Evolutionary conservation across 1,284 basidiomycete species (phyloP).

Genomic region (Hypsizygus ulmarius): DNA sequence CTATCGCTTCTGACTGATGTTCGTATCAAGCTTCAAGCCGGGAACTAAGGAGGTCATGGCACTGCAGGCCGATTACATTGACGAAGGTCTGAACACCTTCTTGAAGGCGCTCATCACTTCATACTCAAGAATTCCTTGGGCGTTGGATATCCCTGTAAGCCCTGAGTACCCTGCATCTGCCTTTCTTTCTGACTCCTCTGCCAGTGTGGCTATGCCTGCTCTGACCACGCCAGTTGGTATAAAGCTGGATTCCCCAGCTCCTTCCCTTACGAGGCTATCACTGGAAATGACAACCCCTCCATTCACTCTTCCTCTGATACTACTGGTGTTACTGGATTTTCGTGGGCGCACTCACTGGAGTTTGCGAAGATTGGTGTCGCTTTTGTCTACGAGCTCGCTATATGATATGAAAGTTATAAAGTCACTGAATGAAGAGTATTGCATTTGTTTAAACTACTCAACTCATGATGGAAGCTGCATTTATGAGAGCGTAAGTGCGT

Average conservation of each 20-base stretch:
- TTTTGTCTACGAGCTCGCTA: conserved; percentile 41
- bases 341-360: conserved; percentile 47
- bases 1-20: neutral
- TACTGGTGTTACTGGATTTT: conserved; percentile 46
- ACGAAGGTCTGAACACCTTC: conserved; percentile 39
- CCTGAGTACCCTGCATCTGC: too few species aligned
- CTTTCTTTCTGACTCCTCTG: neutral
- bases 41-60: conserved; percentile 61
- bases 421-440: too few species aligned
- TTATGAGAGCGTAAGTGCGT: too few species aligned
- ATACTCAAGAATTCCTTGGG: conserved; percentile 39
- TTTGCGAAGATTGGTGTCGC: conserved; percentile 57
- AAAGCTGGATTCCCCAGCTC: conserved; percentile 43
- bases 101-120: conserved; percentile 36
- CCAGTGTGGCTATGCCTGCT: conserved; percentile 42
- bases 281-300: conserved; percentile 44
- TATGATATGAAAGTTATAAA: conserved; percentile 13
- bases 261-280: conserved; percentile 43
- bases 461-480: too few species aligned
- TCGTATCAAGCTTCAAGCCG: conserved; percentile 43
- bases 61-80: conserved; percentile 63
- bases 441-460: too few species aligned
- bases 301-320: conserved; percentile 48
- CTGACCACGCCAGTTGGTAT: conserved; percentile 46
- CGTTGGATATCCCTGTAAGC: conserved; percentile 35